Base-by-base conservation (phyloP, 768 basidiomycete genomes). In the Xerocomus potaroensis region DNA sequence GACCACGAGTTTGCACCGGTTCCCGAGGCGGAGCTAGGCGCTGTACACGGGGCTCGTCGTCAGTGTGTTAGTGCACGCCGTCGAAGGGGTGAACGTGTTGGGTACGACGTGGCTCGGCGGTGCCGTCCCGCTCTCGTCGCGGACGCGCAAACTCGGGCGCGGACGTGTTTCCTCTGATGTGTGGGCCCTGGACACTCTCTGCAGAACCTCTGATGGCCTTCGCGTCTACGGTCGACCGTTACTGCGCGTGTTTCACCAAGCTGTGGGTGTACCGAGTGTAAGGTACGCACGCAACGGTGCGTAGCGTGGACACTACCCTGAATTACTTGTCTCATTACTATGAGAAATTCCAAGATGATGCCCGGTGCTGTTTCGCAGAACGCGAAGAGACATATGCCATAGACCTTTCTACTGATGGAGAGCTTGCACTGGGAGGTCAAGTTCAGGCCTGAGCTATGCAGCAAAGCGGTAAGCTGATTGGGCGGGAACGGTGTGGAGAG, bases 1-100 rank as follows among this genome's bases (percentile, higher is more conserved):
- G 83, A 89, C 64, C 92, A 77, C 60, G 85, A 91, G 52, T 91
- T 64, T 91, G 32, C 70, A 72, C 14, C 66, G 48, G 15, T 89
- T 81, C 77, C 86, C 87, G 0, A 64, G 69, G 59, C 70, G 77
- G 31, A 84, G 76, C 57, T 81, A 76, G 76, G 45, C 78, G 3
- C 62, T 83, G 35, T 91, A 93, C 55, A 62, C 71, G 1, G 81
- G 77, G 0, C 74, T 93, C 9, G 74, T 86, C 0, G 66, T 67
- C 1, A 71, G 75, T 18, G 76, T 78, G 0, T 69, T 74, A 0
- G 56, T 83, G 39, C 91, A 93, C 60, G 70, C 76, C 3, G 72
- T 72, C 3, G 83, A 88, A 49, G 91, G 90, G 0, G 54, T 68
- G 36, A 66, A 68, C 5, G 51, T 85, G 15, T 61, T 88, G 12